A percentile compares a stretch with the other conserved stretches of the same genome.
These are phyloP conservation scores for Mycena epipterygia DNA, from an alignment of 768 basidiomycete species.

Conservation along the genomic window DNA sequence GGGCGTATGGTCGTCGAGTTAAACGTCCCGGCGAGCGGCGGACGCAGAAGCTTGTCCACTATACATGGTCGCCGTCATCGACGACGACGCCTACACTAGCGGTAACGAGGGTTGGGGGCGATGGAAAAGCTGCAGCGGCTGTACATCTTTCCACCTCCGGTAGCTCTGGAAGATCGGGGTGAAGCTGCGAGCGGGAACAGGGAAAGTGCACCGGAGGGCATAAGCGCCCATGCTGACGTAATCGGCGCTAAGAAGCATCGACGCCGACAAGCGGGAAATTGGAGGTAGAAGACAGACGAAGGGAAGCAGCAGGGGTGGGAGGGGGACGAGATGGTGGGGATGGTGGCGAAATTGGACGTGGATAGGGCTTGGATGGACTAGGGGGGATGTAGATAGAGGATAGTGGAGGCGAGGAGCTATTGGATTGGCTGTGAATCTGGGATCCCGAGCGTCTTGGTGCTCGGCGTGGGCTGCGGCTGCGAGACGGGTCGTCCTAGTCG, in stretches of 20 bases:
- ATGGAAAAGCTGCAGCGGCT: conserved; percentile 7
- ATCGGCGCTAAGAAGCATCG: conserved; percentile 4
- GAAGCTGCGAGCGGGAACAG: conserved; percentile 14
- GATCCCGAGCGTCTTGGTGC: not conserved
- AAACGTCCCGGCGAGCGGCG: no score
- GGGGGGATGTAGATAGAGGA: conserved; percentile 7
- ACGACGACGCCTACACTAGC: not conserved
- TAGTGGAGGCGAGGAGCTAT: not conserved
- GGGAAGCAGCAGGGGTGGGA: conserved; percentile 13
- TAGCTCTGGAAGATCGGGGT: conserved; percentile 15
- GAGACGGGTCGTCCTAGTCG: no score
- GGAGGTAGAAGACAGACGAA: conserved; percentile 5
- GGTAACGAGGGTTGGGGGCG: not conserved
- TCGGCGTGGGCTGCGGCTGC: no score
- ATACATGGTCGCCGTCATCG: not conserved
- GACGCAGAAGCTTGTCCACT: no score
- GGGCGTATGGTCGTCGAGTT: no score
- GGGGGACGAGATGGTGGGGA: not conserved
- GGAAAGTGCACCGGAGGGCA: conserved; percentile 9
- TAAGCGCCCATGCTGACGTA: conserved; percentile 20
- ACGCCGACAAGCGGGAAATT: conserved; percentile 10
- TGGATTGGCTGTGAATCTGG: no score
- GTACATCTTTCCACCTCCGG: conserved; percentile 10
- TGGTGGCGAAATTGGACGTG: conserved; percentile 3
- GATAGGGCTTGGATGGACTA: conserved; percentile 15